Conservation (phyloP, 768 basidiomycete species). For the Termitomyces sp. region DNA sequence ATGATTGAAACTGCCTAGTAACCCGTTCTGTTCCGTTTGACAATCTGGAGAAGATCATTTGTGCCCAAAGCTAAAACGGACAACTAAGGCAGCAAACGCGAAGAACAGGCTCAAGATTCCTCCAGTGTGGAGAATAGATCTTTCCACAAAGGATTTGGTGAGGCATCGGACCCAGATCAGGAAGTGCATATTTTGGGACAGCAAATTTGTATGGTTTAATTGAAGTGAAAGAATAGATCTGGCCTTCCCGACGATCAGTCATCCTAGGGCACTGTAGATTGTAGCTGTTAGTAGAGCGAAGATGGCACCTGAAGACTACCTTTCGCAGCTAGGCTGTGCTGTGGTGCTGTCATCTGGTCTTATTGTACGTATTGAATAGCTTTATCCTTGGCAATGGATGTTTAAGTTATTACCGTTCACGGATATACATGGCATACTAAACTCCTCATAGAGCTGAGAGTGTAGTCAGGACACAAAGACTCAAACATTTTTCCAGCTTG, state of each 20-base stretch:
- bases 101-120: constrained; percentile 73
- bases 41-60: constrained; percentile 21
- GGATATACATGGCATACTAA: constrained; percentile 44
- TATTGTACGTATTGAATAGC: background rate
- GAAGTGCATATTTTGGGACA: constrained; percentile 41
- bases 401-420: constrained; percentile 32
- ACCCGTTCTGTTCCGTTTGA: background rate
- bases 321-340: background rate
- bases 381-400: constrained; percentile 3
- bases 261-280: constrained; percentile 40
- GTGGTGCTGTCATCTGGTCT: background rate
- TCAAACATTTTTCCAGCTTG: constrained; percentile 57
- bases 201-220: constrained; percentile 25
- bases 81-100: constrained; percentile 72
- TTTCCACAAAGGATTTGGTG: constrained; percentile 58
- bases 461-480: constrained; percentile 54
- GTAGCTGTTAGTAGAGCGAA: constrained; percentile 47
- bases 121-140: constrained; percentile 50
- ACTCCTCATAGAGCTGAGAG: constrained; percentile 22
- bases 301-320: constrained; percentile 27
- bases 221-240: constrained; percentile 59
- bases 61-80: constrained; percentile 66
- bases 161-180: constrained; percentile 66
- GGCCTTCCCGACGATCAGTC: constrained; percentile 26
- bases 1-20: background rate